Percentiles rank a stretch among this genome's conserved stretches.
Conservation (phyloP, 2,329 filamentous ascomycete species). For the Cladophialophora carrionii region DNA sequence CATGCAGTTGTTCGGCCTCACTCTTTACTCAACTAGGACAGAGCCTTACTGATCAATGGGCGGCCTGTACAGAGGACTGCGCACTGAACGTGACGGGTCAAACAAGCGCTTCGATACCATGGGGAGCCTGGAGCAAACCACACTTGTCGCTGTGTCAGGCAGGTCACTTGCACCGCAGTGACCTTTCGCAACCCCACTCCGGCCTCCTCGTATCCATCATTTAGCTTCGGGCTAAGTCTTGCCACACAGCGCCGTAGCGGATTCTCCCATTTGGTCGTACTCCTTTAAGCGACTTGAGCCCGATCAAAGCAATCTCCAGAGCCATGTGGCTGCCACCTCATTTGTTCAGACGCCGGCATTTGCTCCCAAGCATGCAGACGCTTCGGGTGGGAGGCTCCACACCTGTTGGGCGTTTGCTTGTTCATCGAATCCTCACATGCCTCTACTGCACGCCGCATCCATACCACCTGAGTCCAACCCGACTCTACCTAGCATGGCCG, state of each 20-base stretch:
- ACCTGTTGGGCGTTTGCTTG: slow-evolving; percentile 20
- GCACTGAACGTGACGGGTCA: background rate
- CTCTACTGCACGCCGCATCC: slow-evolving; percentile 1
- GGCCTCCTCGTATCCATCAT: background rate
- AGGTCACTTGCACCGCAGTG: background rate
- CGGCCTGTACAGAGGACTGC: background rate
- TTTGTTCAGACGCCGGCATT: slow-evolving; percentile 13
- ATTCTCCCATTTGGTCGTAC: slow-evolving; percentile 20
- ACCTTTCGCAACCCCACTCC: background rate
- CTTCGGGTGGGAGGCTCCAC: background rate
- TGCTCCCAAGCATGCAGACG: slow-evolving; percentile 2
- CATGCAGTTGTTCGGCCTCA: background rate
- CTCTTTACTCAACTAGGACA: background rate
- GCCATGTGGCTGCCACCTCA: slow-evolving; percentile 37
- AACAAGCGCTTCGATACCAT: background rate
- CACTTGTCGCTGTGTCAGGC: background rate
- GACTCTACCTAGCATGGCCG: slow-evolving; percentile 10
- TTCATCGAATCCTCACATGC: background rate
- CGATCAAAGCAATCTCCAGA: slow-evolving; percentile 38
- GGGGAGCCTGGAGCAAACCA: background rate
- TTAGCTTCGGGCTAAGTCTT: slow-evolving; percentile 20
- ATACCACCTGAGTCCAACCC: slow-evolving; percentile 7
- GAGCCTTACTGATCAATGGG: background rate
- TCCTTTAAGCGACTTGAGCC: slow-evolving; percentile 14
- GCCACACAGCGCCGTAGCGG: slow-evolving; percentile 3